Evolutionary conservation across 2,329 filamentous ascomycete genomes (phyloP).

Genomic region (Lomentospora prolificans): DNA sequence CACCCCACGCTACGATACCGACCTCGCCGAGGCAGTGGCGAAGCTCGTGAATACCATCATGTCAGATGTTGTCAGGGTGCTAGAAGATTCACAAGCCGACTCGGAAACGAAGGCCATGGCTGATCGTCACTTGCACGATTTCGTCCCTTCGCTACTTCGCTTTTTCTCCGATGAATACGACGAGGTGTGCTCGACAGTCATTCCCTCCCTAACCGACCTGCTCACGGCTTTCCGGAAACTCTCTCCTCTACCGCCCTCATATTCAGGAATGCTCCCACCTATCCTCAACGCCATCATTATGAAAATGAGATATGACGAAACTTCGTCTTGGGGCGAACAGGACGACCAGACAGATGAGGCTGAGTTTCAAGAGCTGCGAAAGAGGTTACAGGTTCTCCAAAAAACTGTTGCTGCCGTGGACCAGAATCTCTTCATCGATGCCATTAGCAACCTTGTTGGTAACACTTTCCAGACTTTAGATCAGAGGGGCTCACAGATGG

Average conservation of each 20-base stretch:
- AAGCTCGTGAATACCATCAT: slow-evolving; percentile 90
- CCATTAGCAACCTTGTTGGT: slow-evolving; percentile 78
- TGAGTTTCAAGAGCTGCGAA: slow-evolving; percentile 90
- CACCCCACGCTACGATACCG: slow-evolving; percentile 84
- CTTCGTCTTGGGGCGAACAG: slow-evolving; percentile 83
- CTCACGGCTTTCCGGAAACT: slow-evolving; percentile 83
- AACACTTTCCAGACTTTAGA: slow-evolving; percentile 76
- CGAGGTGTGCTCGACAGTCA: slow-evolving; percentile 92
- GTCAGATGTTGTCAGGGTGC: slow-evolving; percentile 74
- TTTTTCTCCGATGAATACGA: slow-evolving; percentile 98
- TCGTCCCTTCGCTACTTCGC: slow-evolving; percentile 77
- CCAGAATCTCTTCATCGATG: slow-evolving; percentile 78
- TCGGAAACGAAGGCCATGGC: slow-evolving; percentile 62
- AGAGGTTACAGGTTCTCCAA: slow-evolving; percentile 80
- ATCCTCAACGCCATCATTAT: slow-evolving; percentile 85
- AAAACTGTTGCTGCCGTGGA: slow-evolving; percentile 88
- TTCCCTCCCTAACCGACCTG: slow-evolving; percentile 85
- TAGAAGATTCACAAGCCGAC: slow-evolving; percentile 58
- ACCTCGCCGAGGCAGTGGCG: slow-evolving; percentile 88
- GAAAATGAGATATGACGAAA: slow-evolving; percentile 98
- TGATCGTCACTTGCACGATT: slow-evolving; percentile 71
- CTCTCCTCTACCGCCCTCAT: slow-evolving; percentile 60
- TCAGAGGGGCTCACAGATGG: slow-evolving; percentile 62
- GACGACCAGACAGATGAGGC: slow-evolving; percentile 94
- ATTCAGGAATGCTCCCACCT: slow-evolving; percentile 73